Percentiles rank a stretch among this genome's conserved stretches.
Evolutionary conservation across 495 filamentous ascomycete species (phyloP).

Genomic region (Podospora conica): DNA sequence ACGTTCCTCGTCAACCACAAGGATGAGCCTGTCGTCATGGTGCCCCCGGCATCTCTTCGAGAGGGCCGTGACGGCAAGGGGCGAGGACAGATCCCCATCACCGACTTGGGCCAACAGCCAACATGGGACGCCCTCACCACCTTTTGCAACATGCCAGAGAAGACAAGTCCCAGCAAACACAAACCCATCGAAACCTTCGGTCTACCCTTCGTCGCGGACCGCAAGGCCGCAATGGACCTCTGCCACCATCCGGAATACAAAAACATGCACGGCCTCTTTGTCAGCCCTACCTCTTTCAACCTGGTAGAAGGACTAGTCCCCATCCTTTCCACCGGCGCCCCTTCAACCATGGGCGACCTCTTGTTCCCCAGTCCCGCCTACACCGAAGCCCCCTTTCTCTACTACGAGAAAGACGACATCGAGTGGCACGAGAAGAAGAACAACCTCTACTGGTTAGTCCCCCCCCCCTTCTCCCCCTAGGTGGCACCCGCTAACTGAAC

Average conservation of each 20-base stretch:
- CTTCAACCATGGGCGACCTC: conserved; percentile 34
- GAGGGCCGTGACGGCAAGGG: not conserved
- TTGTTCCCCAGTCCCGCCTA: conserved; percentile 34
- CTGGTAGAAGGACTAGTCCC: conserved; percentile 27
- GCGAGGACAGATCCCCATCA: not conserved
- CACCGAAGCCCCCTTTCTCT: conserved; percentile 26
- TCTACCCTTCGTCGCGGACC: conserved; percentile 24
- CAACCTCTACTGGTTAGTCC: conserved; percentile 36
- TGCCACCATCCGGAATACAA: conserved; percentile 27
- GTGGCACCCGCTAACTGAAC: not conserved
- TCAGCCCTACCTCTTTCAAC: conserved; percentile 23
- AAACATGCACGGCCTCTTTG: conserved; percentile 25
- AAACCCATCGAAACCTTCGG: conserved; percentile 13
- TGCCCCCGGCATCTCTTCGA: conserved; percentile 32
- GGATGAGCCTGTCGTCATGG: conserved; percentile 66
- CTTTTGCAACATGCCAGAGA: conserved; percentile 8
- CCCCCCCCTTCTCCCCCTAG: not conserved
- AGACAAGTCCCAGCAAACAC: not conserved
- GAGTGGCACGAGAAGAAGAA: not conserved
- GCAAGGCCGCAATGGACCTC: conserved; percentile 14
- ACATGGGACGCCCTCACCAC: conserved; percentile 17
- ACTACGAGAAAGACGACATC: conserved; percentile 32
- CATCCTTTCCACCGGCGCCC: conserved; percentile 33
- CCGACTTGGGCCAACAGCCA: conserved; percentile 9
- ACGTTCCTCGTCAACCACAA: conserved; percentile 71